Conservation (phyloP, 495 filamentous ascomycete species). For the Amniculicola lignicola region DNA sequence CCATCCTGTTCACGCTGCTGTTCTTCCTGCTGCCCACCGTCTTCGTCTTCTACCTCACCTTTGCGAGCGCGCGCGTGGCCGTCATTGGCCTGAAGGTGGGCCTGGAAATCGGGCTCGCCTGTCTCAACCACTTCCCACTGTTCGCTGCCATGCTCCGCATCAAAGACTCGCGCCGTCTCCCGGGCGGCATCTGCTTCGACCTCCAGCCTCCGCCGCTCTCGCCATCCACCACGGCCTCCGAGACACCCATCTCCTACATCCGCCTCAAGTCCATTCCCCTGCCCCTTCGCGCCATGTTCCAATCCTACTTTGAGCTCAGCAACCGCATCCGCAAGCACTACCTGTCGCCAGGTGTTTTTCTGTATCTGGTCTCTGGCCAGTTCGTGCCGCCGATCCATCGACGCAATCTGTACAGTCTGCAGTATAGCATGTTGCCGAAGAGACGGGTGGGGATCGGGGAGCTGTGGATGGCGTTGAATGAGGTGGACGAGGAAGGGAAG, state of each 20-base stretch:
- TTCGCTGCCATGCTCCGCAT: slow-evolving; percentile 96
- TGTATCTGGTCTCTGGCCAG: slow-evolving; percentile 81
- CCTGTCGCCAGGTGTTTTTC: slow-evolving; percentile 78
- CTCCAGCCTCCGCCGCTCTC: slow-evolving; percentile 67
- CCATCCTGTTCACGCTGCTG: slow-evolving; percentile 91
- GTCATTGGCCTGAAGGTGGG: slow-evolving; percentile 89
- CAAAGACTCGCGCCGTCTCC: slow-evolving; percentile 87
- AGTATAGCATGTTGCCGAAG: slow-evolving; percentile 96
- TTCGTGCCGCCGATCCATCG: slow-evolving; percentile 86
- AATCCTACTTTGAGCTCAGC: slow-evolving; percentile 94
- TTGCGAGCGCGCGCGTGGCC: slow-evolving; percentile 87
- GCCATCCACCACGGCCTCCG: slow-evolving; percentile 14
- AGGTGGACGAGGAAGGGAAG: background rate
- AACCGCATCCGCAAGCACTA: slow-evolving; percentile 93
- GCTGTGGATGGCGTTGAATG: slow-evolving; percentile 73
- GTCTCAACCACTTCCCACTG: slow-evolving; percentile 95
- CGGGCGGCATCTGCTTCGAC: slow-evolving; percentile 88
- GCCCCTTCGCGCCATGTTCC: slow-evolving; percentile 86
- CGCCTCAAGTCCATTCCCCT: slow-evolving; percentile 84
- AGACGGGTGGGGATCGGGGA: slow-evolving; percentile 73
- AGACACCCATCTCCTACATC: slow-evolving; percentile 60
- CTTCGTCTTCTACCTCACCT: slow-evolving; percentile 93
- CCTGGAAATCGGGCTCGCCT: slow-evolving; percentile 87
- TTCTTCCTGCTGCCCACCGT: slow-evolving; percentile 96
- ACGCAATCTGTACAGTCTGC: slow-evolving; percentile 90